A percentile compares a stretch with the other conserved stretches of the same genome.
These are phyloP conservation scores for Curvularia lunata DNA, from an alignment of 2,329 filamentous ascomycete species.

Conservation along the genomic window DNA sequence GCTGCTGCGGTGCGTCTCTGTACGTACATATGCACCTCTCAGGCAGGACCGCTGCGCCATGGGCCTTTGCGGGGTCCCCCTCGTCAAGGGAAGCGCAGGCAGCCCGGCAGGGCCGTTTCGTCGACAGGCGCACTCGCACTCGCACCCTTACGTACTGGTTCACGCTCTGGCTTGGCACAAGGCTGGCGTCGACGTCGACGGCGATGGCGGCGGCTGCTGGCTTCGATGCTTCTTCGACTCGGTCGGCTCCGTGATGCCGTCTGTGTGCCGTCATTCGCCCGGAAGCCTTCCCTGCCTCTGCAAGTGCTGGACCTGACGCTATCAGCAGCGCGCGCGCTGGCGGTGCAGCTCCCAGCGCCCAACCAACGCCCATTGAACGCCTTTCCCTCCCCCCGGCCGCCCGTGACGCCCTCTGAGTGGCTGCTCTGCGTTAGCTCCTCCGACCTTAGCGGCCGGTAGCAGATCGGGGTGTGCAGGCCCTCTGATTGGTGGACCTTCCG, in stretches of 20 bases:
- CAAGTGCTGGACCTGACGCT: slow-evolving; percentile 34
- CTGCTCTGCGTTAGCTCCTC: slow-evolving; percentile 36
- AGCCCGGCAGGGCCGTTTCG: slow-evolving; percentile 14
- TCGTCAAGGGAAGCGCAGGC: not conserved
- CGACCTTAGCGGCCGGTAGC: slow-evolving; percentile 44
- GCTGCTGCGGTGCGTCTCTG: slow-evolving; percentile 20
- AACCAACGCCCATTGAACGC: slow-evolving; percentile 33
- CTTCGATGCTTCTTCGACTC: slow-evolving; percentile 45
- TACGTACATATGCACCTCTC: not conserved
- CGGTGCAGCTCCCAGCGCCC: slow-evolving; percentile 32
- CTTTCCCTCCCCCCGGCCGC: slow-evolving; percentile 10
- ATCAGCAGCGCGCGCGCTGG: slow-evolving; percentile 38
- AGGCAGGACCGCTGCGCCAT: not conserved
- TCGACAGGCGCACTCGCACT: slow-evolving; percentile 1
- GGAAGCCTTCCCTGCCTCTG: slow-evolving; percentile 13
- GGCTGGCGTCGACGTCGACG: slow-evolving; percentile 24
- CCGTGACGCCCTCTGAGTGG: slow-evolving; percentile 35
- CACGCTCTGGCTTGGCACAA: slow-evolving; percentile 25
- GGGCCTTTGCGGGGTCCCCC: not conserved
- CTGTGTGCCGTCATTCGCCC: slow-evolving; percentile 32
- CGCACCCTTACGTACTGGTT: slow-evolving; percentile 16
- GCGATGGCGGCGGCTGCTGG: slow-evolving; percentile 17
- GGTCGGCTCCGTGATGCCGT: slow-evolving; percentile 44
- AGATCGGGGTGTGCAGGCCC: slow-evolving; percentile 31
- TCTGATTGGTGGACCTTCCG: slow-evolving; percentile 36